These are phyloP conservation scores for Sistotremastrum niveocremeum DNA, from an alignment of 768 basidiomycete species.

Conservation along the genomic window DNA sequence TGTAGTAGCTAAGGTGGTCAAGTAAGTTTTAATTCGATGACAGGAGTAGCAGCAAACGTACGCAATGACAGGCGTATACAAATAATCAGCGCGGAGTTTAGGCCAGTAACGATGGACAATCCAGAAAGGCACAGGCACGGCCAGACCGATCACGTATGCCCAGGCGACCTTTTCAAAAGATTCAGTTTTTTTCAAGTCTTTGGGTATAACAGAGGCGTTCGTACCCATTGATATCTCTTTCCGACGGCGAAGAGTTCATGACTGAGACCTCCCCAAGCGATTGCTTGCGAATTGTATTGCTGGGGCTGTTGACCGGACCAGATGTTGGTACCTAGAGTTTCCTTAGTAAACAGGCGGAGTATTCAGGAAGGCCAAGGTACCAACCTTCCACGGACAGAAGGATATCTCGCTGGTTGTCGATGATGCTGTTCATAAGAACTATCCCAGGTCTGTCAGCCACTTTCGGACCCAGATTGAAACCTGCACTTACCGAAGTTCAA, in stretches of 20 bases:
- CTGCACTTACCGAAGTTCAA: constrained; percentile 28
- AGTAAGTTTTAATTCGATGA: background rate
- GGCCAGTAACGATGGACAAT: constrained; percentile 30
- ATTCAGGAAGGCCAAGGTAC: background rate
- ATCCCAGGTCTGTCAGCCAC: constrained; percentile 20
- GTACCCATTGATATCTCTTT: constrained; percentile 35
- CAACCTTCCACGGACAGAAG: constrained; percentile 34
- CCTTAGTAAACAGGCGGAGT: background rate
- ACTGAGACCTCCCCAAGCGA: constrained; percentile 41
- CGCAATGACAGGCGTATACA: constrained; percentile 35
- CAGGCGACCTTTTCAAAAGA: constrained; percentile 15
- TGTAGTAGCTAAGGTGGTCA: constrained; percentile 24
- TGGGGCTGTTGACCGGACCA: constrained; percentile 37
- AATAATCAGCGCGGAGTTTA: constrained; percentile 29
- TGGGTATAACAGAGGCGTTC: background rate
- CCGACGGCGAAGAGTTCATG: constrained; percentile 32
- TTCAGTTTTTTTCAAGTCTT: background rate
- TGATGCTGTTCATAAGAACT: constrained; percentile 47
- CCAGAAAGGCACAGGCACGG: constrained; percentile 43
- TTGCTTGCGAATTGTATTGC: constrained; percentile 37
- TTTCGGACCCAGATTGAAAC: background rate
- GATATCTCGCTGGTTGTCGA: constrained; percentile 35
- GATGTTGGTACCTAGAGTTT: constrained; percentile 29
- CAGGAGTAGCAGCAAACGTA: constrained; percentile 22
- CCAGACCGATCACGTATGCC: constrained; percentile 33